A percentile compares a stretch with the other conserved stretches of the same genome.
phyloP scores from a whole-genome alignment of 805 yeast species.

The Citeromyces matritensis region DNA sequence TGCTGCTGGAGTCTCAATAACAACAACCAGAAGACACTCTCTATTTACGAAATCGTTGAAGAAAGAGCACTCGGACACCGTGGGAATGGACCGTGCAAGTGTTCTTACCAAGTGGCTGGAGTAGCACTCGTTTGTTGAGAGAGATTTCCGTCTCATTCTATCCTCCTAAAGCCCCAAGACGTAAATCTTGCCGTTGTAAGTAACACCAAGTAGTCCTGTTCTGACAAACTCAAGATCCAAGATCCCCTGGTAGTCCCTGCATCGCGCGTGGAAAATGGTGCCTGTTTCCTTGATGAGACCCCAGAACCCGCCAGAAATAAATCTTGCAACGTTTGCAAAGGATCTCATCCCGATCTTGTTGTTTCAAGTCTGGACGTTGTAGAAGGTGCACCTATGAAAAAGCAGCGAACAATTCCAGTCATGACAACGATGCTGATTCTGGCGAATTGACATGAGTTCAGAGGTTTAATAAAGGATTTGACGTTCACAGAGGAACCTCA shows the following conservation, averaged over 20 bases:
- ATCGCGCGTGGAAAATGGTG: conserved; percentile 67
- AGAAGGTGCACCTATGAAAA: too few species aligned
- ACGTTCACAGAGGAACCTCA: too few species aligned
- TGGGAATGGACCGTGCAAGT: conserved; percentile 64
- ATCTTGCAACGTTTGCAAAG: too few species aligned
- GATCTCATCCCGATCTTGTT: too few species aligned
- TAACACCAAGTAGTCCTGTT: conserved; percentile 84
- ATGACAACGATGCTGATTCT: too few species aligned
- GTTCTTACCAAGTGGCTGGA: conserved; percentile 80
- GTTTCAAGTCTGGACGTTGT: too few species aligned
- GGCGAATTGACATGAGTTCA: too few species aligned
- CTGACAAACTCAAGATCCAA: conserved; percentile 71
- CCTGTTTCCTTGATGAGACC: conserved; percentile 54
- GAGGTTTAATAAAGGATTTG: too few species aligned
- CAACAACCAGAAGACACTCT: conserved; percentile 73
- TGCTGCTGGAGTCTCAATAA: conserved; percentile 39
- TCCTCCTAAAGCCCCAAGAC: conserved; percentile 88
- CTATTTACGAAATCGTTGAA: conserved; percentile 72
- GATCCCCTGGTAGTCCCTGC: conserved; percentile 56
- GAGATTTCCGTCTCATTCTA: conserved; percentile 62
- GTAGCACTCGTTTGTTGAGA: conserved; percentile 62
- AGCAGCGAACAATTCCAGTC: too few species aligned
- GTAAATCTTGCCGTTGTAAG: conserved; percentile 74
- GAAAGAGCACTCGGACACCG: conserved; percentile 80
- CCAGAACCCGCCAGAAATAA: conserved; percentile 81